Evolutionary conservation across 441 rosid species (phyloP), one percentile per base, ranked within the genome.

Genomic region (Syzygium malaccense): DNA sequence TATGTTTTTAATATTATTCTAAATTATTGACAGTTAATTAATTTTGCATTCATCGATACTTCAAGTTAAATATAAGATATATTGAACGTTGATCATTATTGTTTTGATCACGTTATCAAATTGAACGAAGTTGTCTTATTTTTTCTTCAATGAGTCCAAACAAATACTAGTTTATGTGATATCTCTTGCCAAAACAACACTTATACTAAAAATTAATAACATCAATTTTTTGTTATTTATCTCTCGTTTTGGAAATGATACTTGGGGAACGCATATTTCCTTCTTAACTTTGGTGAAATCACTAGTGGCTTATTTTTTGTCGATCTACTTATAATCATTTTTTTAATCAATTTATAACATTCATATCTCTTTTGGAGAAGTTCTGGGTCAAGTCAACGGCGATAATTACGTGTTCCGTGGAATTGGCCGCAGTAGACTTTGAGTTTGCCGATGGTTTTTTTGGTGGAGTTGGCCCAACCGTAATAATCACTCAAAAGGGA

Each of bases 101-200:
- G 1, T 62, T 32, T 28, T 62, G 0, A 60, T 60, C 68, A 14
- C 2, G 3, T 0, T 60, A 60, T 60, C 68, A 30, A 60, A 0
- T 60, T 28, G 33, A 62, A 28, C 18, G 30, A 62, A 58, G 14
- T n/a, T n/a, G 30, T 8, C 68, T 8, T 62, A n/a, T 17, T 62
- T 30, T 64, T 64, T 37, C 1, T 2, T 0, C 37, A 57, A 57
- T 28, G 3, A 60, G 32, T 60, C 66, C 17, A 28, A 60, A 28
- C 5, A 28, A 28, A n/a, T 60, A 28, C 32, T 1, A 4, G 0
- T 28, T 14, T 60, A 3, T 28, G 28, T 3, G 3, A 28, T 1
- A 28, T n/a, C 12, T 28, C 8, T 60, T 28, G 14, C 3, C 13
- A 28, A 60, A 60, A 28, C 13, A 62, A n/a, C 28, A n/a, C 18